Evolutionary conservation across 148 eudicot species (phyloP).

Genomic region (Heliosperma pusillum): DNA sequence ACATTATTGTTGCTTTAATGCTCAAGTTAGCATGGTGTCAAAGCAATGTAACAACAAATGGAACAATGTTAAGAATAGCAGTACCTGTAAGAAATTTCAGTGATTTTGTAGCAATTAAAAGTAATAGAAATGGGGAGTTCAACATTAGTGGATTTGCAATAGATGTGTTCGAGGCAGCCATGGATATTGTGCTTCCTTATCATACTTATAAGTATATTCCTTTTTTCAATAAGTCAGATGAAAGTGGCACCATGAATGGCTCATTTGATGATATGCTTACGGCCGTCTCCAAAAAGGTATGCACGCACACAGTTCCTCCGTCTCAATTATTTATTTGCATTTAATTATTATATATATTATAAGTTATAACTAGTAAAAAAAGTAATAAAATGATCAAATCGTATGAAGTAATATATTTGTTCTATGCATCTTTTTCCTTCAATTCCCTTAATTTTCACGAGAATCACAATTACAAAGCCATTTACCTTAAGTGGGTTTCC

Average conservation of each 20-base stretch:
- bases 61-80: background rate
- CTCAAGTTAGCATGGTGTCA: background rate
- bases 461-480: no score
- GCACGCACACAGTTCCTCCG: background rate
- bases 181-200: background rate
- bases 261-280: conserved; percentile 20
- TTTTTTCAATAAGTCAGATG: background rate
- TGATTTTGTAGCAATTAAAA: conserved; percentile 5
- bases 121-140: background rate
- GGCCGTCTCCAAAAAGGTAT: conserved; percentile 2
- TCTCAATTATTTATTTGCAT: background rate
- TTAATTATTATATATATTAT: no score
- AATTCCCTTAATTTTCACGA: no score
- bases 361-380: no score
- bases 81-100: conserved; percentile 5
- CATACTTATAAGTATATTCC: background rate
- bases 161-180: conserved; percentile 9
- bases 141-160: conserved; percentile 11
- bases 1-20: background rate
- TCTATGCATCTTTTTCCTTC: no score
- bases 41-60: background rate
- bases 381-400: no score
- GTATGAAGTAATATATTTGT: no score
- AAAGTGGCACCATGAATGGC: conserved; percentile 20
- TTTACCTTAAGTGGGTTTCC: no score